These are phyloP conservation scores for Yamadazyma kanchanaburiensis DNA, from an alignment of 1,139 yeast genomes.

Conservation along the genomic window DNA sequence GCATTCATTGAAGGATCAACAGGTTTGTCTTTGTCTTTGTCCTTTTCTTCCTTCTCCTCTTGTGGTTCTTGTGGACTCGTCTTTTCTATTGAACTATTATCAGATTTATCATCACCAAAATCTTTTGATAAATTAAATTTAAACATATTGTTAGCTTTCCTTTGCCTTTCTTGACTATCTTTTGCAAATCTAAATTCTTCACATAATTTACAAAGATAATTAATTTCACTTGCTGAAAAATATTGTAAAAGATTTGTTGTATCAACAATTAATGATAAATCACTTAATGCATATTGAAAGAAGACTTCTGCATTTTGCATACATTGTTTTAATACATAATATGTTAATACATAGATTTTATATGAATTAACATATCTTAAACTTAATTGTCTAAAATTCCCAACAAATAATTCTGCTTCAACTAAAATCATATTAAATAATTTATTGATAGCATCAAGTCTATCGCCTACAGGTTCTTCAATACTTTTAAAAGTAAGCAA, in stretches of 20 bases:
- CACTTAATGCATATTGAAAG: constrained; percentile 29
- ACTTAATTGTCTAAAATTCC: constrained; percentile 40
- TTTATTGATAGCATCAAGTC: constrained; percentile 34
- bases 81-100: no score
- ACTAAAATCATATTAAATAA: constrained; percentile 33
- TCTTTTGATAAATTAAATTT: constrained; percentile 3
- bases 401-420: constrained; percentile 46
- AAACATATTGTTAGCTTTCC: constrained; percentile 9
- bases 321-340: constrained; percentile 41
- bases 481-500: constrained; percentile 25
- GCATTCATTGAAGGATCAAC: background rate
- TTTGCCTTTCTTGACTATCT: constrained; percentile 24
- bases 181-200: constrained; percentile 43
- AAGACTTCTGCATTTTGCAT: constrained; percentile 40
- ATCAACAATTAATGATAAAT: constrained; percentile 28
- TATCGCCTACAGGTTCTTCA: constrained; percentile 16
- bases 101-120: background rate
- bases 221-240: constrained; percentile 34
- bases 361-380: constrained; percentile 39
- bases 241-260: constrained; percentile 43
- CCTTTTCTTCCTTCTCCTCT: background rate
- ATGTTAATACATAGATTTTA: constrained; percentile 41
- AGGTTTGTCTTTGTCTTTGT: background rate
- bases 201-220: constrained; percentile 35
- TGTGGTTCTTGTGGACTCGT: background rate